Conservation (phyloP, 139 green algal genomes). For the Gonium pectorale region DNA sequence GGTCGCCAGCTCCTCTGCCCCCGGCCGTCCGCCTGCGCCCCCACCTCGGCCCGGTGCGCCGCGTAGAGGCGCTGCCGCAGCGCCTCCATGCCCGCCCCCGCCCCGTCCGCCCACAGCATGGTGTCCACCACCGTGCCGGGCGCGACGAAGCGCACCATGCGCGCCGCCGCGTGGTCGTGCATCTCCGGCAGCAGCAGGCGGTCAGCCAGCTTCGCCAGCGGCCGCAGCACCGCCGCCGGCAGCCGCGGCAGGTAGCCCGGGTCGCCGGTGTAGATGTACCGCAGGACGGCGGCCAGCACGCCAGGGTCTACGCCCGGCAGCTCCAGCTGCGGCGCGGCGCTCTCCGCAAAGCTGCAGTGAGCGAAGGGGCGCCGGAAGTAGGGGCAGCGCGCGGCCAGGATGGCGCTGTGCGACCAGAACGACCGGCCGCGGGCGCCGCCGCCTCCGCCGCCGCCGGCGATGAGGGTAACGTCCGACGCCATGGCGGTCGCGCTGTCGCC, state of each 20-base stretch:
- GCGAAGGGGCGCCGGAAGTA: conserved; percentile 5
- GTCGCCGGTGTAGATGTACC: conserved; percentile 1
- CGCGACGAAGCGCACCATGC: not conserved
- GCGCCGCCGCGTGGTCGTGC: not conserved
- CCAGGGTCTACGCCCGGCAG: not conserved
- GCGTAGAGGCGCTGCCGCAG: not conserved
- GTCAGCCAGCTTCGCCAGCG: not conserved
- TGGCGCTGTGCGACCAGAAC: conserved; percentile 14
- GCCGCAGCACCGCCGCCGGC: not conserved
- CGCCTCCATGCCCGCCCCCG: not conserved
- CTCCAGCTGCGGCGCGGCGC: not conserved
- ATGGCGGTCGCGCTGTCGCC: no score
- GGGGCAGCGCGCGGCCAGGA: conserved; percentile 24
- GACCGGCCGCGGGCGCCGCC: no score
- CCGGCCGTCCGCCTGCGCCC: not conserved
- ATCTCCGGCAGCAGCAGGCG: conserved; percentile 12
- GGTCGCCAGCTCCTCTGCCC: not conserved
- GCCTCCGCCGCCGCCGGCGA: not conserved
- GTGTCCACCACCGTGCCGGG: not conserved
- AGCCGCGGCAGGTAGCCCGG: not conserved
- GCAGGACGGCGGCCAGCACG: not conserved
- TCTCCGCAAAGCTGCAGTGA: not conserved
- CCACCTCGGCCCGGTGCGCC: not conserved
- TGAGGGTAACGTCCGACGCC: not conserved
- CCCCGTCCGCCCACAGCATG: conserved; percentile 16